These are phyloP conservation scores for Cercophora newfieldiana DNA, from an alignment of 495 filamentous ascomycete genomes.

Conservation along the genomic window DNA sequence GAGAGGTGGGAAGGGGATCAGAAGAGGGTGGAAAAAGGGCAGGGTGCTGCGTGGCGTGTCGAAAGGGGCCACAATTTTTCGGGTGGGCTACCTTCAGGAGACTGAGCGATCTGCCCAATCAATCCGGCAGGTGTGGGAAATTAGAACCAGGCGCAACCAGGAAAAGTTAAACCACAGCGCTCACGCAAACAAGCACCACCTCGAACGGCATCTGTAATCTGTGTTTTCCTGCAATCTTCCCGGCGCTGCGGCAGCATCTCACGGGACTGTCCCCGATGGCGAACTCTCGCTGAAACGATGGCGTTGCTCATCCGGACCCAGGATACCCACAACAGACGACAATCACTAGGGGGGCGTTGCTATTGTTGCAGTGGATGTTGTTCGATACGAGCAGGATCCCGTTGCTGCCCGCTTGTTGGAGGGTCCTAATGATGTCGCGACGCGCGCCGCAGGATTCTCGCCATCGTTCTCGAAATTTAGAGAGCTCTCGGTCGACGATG, in stretches of 20 bases:
- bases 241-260: neutral
- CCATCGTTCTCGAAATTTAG: neutral
- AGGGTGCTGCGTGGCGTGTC: neutral
- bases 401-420: neutral
- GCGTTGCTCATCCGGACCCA: slow-evolving; percentile 8
- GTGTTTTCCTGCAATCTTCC: neutral
- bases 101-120: slow-evolving; percentile 23
- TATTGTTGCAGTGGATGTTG: neutral
- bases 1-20: slow-evolving; percentile 11
- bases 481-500: neutral
- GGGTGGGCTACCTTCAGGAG: slow-evolving; percentile 13
- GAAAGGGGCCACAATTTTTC: slow-evolving; percentile 14
- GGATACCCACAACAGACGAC: neutral
- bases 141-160: slow-evolving; percentile 26
- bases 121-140: slow-evolving; percentile 28
- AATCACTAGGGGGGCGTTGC: neutral
- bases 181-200: neutral
- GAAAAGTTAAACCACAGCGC: slow-evolving; percentile 1
- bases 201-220: neutral
- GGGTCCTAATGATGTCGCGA: neutral
- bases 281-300: neutral
- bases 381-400: neutral
- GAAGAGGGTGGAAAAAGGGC: neutral
- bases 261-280: neutral
- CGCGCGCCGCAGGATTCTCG: neutral